phyloP scores from a whole-genome alignment of 2,329 filamentous ascomycete genomes.

The Diplodia scrobiculata region DNA sequence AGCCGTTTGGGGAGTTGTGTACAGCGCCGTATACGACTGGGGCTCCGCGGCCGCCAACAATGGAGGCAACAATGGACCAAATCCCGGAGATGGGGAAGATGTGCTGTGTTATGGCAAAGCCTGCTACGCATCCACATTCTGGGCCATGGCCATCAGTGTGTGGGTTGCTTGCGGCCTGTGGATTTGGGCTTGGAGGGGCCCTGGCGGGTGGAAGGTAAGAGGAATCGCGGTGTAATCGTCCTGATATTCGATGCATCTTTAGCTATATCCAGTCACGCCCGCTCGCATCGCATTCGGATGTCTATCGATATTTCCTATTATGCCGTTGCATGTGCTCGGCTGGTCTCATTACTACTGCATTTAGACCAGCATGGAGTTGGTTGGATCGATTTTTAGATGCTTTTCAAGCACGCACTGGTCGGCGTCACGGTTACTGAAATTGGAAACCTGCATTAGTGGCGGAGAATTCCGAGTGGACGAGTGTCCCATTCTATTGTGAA shows the following conservation, averaged over 20 bases:
- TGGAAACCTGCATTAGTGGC: background rate
- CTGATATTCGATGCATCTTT: background rate
- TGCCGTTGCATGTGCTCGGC: background rate
- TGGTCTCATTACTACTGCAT: background rate
- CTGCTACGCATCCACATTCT: slow-evolving; percentile 82
- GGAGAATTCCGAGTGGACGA: background rate
- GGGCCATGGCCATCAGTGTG: slow-evolving; percentile 80
- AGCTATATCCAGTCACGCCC: background rate
- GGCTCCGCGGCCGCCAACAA: background rate
- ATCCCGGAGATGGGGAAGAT: slow-evolving; percentile 55
- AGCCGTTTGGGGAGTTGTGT: slow-evolving; percentile 87
- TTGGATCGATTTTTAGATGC: background rate
- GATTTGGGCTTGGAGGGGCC: slow-evolving; percentile 78
- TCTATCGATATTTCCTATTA: background rate
- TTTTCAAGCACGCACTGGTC: background rate
- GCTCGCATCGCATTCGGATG: background rate
- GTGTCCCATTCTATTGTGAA: background rate
- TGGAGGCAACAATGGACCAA: slow-evolving; percentile 45
- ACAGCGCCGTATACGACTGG: slow-evolving; percentile 73
- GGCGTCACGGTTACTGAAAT: background rate
- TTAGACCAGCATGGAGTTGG: background rate
- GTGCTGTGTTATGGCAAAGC: slow-evolving; percentile 75
- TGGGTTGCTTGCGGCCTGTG: slow-evolving; percentile 72
- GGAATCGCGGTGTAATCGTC: slow-evolving; percentile 65
- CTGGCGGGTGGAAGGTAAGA: slow-evolving; percentile 71